A percentile compares a stretch with the other conserved stretches of the same genome.
These are phyloP conservation scores for Leishmania amazonensis DNA, from an alignment of 208 protist species.

Conservation along the genomic window DNA sequence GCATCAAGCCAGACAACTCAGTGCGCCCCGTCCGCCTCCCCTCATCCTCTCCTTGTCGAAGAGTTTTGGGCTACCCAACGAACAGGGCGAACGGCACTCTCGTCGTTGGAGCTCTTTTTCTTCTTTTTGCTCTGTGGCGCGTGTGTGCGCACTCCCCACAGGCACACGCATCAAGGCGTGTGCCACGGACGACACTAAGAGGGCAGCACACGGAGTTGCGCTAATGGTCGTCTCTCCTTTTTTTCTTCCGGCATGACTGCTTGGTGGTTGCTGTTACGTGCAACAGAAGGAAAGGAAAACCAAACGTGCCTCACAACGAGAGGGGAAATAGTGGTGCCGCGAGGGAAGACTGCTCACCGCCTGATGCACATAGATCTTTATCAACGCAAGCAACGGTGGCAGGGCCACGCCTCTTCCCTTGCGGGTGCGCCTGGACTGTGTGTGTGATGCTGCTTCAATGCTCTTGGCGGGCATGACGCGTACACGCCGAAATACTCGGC, in stretches of 20 bases:
- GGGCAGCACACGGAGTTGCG: background rate
- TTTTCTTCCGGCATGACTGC: background rate
- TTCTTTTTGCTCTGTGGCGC: background rate
- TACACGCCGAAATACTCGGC: background rate
- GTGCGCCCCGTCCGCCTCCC: background rate
- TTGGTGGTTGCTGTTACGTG: background rate
- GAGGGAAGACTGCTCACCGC: background rate
- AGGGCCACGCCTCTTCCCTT: background rate
- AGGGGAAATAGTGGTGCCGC: background rate
- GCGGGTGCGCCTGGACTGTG: background rate
- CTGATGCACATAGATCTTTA: too few species aligned
- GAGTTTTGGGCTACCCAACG: background rate
- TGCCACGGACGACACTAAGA: background rate
- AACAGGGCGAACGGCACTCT: background rate
- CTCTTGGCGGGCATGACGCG: background rate
- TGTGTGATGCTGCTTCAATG: background rate
- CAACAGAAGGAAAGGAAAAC: background rate
- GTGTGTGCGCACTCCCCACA: background rate
- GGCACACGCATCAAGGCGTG: background rate
- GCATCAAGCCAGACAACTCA: background rate
- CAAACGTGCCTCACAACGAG: background rate
- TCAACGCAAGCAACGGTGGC: background rate
- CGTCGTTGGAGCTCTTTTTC: background rate
- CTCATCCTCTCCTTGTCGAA: background rate
- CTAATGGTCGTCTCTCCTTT: background rate